Base-by-base conservation (phyloP, 768 basidiomycete genomes). In the Suillus lakei region DNA sequence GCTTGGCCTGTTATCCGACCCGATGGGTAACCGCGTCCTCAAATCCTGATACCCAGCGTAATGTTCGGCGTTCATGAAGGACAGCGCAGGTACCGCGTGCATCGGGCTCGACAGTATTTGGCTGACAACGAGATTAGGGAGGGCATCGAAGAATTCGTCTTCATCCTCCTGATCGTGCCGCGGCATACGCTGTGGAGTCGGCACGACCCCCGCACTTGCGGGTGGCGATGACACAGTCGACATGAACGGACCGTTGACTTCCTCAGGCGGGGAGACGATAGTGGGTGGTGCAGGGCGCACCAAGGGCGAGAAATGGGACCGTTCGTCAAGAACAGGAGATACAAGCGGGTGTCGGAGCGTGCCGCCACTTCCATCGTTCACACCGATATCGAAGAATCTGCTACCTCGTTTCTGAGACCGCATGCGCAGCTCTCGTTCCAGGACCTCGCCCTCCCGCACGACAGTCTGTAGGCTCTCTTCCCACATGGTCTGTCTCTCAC, bases 61-160 rank as follows among this genome's bases (percentile, higher is more conserved):
- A 43, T 87, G 85, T 48, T 77, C 74, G 48, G 72, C 41, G 65
- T 84, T 76, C 30, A 84, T 53, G 65, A 78, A 68, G 53, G 82
- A 77, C 62, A 82, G 60, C 63, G 75, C 67, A 44, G 72, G 73
- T 62, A 71, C 72, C 30, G 72, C 77, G 66, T 69, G 81, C 59
- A 63, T 77, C 55, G 83, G 84, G 64, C 82, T 83, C 28, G 83
- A 78, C n/a, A 94, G 82, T 13, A 85, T 82, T 32, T 89, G 84
- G 58, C 87, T 85, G 21, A 96, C 83, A 32, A 91, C 78, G 18
- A 96, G 81, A 71, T 91, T 93, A 5, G 93, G 92, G 0, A 96
- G 78, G 36, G 97, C 96, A 75, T 98, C 97, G 73, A 97, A 98
- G 78, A 98, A 98, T 76, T 99, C 96, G 77, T 98, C 97, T 2